Percentiles rank a stretch among this genome's conserved stretches.
These are phyloP conservation scores for Paxillus involutus DNA, from an alignment of 768 basidiomycete species.

Conservation along the genomic window DNA sequence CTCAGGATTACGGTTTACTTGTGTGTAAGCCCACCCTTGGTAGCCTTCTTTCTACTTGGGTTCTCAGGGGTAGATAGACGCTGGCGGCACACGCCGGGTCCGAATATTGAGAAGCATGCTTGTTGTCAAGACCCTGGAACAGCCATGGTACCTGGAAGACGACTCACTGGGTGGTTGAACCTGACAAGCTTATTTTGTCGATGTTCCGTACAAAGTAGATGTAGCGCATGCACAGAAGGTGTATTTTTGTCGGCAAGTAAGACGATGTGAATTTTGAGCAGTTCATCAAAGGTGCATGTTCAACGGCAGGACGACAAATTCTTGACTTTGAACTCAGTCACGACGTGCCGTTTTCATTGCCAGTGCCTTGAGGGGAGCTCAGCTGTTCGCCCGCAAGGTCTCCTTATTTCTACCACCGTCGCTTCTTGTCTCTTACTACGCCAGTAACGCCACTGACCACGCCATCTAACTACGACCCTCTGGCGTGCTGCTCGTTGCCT, in stretches of 20 bases:
- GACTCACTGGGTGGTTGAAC: constrained; percentile 1
- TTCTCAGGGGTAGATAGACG: background rate
- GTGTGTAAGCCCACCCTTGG: background rate
- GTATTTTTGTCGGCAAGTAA: background rate
- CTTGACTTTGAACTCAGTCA: background rate
- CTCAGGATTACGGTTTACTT: background rate
- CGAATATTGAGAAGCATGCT: background rate
- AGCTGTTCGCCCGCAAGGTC: background rate
- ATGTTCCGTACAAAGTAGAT: constrained; percentile 12
- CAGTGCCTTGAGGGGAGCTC: background rate
- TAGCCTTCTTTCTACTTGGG: background rate
- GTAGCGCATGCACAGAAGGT: background rate
- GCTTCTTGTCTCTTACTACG: background rate
- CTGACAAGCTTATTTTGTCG: constrained; percentile 19
- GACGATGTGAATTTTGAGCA: background rate
- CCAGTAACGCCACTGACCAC: constrained; percentile 11
- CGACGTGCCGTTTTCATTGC: background rate
- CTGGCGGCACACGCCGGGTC: background rate
- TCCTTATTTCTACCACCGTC: background rate
- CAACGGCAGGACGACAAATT: background rate
- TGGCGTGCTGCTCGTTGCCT: constrained; percentile 8
- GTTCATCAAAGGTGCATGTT: background rate
- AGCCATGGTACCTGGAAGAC: constrained; percentile 8
- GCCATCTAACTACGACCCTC: constrained; percentile 4
- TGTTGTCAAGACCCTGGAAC: background rate